Evolutionary conservation across 2,329 filamentous ascomycete genomes (phyloP).

Genomic region (Lasiodiplodia citricola): DNA sequence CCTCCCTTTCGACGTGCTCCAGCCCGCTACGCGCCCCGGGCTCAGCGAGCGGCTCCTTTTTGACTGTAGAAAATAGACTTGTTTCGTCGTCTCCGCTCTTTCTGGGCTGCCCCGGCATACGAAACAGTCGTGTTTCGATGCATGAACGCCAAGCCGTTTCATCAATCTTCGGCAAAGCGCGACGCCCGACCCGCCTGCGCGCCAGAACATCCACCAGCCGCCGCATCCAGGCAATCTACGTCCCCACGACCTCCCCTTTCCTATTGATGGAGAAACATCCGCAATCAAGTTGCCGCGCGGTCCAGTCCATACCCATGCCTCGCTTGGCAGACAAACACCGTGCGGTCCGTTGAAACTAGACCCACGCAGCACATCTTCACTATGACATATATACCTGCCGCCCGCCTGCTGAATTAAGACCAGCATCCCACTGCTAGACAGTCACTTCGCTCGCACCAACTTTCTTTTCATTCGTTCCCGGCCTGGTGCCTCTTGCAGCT

Average conservation of each 20-base stretch:
- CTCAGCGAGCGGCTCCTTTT: constrained; percentile 8
- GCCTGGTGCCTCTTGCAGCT: constrained; percentile 18
- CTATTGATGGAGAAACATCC: constrained; percentile 24
- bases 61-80: constrained; percentile 16
- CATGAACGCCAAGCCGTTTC: constrained; percentile 25
- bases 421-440: constrained; percentile 20
- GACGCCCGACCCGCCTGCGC: neutral
- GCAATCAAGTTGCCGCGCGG: constrained; percentile 13
- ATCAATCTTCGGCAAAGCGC: constrained; percentile 21
- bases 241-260: constrained; percentile 8
- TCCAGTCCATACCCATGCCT: neutral
- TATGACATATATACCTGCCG: constrained; percentile 18
- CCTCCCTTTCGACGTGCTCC: neutral
- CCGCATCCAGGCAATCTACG: constrained; percentile 8
- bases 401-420: neutral
- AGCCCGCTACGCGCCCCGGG: neutral
- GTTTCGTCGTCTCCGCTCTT: constrained; percentile 8
- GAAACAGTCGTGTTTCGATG: constrained; percentile 23
- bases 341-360: constrained; percentile 1
- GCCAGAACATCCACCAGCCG: constrained; percentile 10
- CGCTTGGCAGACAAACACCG: constrained; percentile 2
- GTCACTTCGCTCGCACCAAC: constrained; percentile 10
- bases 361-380: neutral
- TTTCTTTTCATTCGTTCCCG: constrained; percentile 17
- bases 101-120: constrained; percentile 10